Conservation (phyloP, 768 basidiomycete genomes). For the Albatrellus ellisii region DNA sequence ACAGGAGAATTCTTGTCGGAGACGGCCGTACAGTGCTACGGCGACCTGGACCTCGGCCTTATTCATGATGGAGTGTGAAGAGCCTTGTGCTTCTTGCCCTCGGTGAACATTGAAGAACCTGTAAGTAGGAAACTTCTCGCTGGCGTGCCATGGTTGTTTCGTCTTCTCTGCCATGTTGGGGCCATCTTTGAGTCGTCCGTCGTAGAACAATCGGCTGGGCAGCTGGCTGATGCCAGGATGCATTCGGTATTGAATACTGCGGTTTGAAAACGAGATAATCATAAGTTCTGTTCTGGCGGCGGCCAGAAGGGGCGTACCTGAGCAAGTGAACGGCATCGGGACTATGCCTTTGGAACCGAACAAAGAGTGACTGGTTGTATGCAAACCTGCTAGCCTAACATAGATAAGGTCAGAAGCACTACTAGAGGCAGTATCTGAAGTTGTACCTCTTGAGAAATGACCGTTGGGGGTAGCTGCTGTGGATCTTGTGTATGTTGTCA, state of each 20-base stretch:
- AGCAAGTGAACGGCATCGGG: constrained; percentile 84
- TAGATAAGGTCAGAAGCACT: background rate
- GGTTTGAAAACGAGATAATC: background rate
- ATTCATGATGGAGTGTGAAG: constrained; percentile 69
- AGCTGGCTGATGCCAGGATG: constrained; percentile 89
- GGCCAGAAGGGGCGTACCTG: constrained; percentile 35
- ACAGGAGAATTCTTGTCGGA: constrained; percentile 47
- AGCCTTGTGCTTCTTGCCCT: constrained; percentile 48
- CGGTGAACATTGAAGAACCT: constrained; percentile 73
- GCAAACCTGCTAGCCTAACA: constrained; percentile 48
- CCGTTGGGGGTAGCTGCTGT: constrained; percentile 93
- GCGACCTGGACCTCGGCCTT: constrained; percentile 60
- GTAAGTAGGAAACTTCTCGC: constrained; percentile 71
- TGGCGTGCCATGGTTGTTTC: constrained; percentile 70
- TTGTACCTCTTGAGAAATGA: constrained; percentile 47
- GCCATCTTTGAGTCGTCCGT: constrained; percentile 68
- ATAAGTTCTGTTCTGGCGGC: background rate
- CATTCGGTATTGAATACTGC: constrained; percentile 98
- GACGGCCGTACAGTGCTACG: constrained; percentile 58
- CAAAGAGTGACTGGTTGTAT: constrained; percentile 90
- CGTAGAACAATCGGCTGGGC: constrained; percentile 83
- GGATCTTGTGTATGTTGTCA: constrained; percentile 43
- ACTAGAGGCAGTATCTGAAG: constrained; percentile 14
- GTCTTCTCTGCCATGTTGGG: constrained; percentile 82
- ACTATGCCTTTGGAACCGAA: constrained; percentile 69